Base-by-base conservation (phyloP, 164 flowering plant species). In the Amborella trichopoda region DNA sequence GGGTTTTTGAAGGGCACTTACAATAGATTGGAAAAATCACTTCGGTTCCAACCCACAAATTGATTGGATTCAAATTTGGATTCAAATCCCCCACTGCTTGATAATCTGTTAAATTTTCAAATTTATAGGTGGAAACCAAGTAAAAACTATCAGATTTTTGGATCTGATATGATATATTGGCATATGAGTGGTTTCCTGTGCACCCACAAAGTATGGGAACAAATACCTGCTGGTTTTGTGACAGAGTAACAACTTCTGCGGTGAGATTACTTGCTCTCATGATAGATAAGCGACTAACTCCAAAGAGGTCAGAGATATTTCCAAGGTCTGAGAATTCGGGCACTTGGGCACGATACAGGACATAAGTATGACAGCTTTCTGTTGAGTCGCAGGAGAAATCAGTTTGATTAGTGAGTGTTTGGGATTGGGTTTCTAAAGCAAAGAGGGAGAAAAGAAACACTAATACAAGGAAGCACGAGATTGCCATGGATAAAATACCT, bases 1-100 rank as follows among this genome's bases (percentile, higher is more conserved):
- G 56, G 4, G 57, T 37, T 16, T 56, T 41, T 1, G 70, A 57
- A 9, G 75, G 80, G 50, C 94, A 84, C 60, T 66, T 72, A 43
- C 89, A 84, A 61, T 67, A 71, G 48, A 78, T 22, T 2, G 89
- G 87, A 18, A 84, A 48, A 2, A 61, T 39, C 26, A 74, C 82
- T 52, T 67, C 32, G 2, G 9, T 62, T 1, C 84, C 87, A 23
- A 55, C 23, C 14, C 60, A 53, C 61, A 79, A 50, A 16, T 36
- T 25, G 44, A 1, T 56, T 2, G 82, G 74, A 26, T 42, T 21
- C 40, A 77, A 60, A 0, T 30, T 11, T 1, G 84, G 82, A 56
- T 83, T 79, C 67, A 68, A n/a, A 8, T 62, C 70, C 63, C 58
- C 50, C 49, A 72, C 80, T 1, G 32, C 61, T 2, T 47, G 55